These are phyloP conservation scores for Xylaria cubensis DNA, from an alignment of 495 filamentous ascomycete genomes.

Conservation along the genomic window DNA sequence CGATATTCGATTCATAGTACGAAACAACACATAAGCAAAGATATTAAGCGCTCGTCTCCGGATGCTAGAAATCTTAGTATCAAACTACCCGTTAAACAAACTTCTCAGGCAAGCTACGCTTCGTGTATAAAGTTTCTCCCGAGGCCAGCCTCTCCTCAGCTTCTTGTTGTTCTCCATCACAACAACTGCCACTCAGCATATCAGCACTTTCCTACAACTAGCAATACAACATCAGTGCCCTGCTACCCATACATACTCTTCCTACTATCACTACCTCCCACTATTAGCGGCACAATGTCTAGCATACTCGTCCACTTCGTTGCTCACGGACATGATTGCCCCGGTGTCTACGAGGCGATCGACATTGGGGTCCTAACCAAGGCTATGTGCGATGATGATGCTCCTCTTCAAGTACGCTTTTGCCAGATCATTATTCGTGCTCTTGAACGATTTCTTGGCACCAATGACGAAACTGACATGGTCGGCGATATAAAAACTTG, in stretches of 20 bases:
- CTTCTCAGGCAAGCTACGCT: neutral
- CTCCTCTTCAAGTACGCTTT: no score
- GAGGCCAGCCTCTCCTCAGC: neutral
- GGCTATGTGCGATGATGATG: no score
- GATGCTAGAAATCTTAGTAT: neutral
- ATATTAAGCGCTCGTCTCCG: neutral
- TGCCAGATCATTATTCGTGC: no score
- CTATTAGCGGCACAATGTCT: neutral
- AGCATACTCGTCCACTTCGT: neutral
- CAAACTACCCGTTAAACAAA: neutral
- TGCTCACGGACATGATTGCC: no score
- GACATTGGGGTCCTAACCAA: no score
- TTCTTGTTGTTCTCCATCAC: neutral
- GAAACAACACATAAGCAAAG: neutral
- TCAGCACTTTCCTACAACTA: neutral
- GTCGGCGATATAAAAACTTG: no score
- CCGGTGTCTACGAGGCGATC: no score
- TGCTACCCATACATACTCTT: neutral
- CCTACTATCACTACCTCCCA: neutral
- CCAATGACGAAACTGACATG: no score
- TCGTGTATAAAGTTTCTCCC: neutral
- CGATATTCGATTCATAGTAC: neutral
- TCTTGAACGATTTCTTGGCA: no score
- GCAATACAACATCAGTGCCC: neutral
- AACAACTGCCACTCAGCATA: neutral